phyloP scores from a whole-genome alignment of 2,329 filamentous ascomycete species.

The Colletotrichum sansevieriae region DNA sequence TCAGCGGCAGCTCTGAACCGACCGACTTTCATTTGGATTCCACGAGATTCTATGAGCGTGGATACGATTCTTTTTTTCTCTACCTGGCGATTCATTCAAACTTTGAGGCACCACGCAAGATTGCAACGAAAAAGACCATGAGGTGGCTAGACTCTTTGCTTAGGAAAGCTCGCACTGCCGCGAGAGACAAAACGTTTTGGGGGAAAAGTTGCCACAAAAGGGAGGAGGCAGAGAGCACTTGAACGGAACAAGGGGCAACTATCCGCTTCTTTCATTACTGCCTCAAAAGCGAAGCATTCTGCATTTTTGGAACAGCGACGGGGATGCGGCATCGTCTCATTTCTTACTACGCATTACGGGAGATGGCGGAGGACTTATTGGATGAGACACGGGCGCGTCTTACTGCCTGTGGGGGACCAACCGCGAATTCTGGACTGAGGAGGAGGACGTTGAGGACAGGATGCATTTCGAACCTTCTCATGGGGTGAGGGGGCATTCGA shows the following conservation, averaged over 20 bases:
- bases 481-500: too few relatives aligned
- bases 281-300: conserved; percentile 33
- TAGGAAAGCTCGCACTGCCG: conserved; percentile 2
- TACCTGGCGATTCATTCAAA: not conserved
- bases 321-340: conserved; percentile 4
- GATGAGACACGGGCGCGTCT: not conserved
- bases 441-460: too few relatives aligned
- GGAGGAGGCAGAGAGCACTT: not conserved
- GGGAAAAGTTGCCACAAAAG: not conserved
- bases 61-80: not conserved
- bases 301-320: conserved; percentile 5
- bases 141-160: conserved; percentile 37
- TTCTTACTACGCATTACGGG: not conserved
- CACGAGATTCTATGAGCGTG: not conserved
- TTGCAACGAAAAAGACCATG: conserved; percentile 34
- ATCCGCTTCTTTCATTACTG: not conserved
- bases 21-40: conserved; percentile 25
- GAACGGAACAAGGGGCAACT: not conserved
- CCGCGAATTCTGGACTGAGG: not conserved
- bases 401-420: not conserved
- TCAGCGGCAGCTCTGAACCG: conserved; percentile 37
- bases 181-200: not conserved
- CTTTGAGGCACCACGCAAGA: conserved; percentile 2
- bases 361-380: conserved; percentile 2
- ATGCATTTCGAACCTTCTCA: too few relatives aligned